Conservation (phyloP, 2,329 filamentous ascomycete genomes). For the Botryosphaeria agaves region DNA sequence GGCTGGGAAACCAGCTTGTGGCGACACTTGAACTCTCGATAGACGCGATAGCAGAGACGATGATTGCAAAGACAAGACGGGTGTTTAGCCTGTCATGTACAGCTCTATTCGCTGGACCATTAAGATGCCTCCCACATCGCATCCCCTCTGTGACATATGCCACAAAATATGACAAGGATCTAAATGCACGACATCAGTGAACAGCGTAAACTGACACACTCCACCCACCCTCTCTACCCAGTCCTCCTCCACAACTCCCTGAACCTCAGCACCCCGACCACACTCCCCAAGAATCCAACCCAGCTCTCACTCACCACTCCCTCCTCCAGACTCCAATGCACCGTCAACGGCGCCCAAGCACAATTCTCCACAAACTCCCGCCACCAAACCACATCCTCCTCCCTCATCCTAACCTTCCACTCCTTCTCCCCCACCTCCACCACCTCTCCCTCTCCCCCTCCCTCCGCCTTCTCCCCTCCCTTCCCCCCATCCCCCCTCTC, state of each 20-base stretch:
- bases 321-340: constrained; percentile 64
- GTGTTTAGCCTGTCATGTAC: too few relatives aligned
- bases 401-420: constrained; percentile 10
- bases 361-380: constrained; percentile 50
- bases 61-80: too few relatives aligned
- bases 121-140: too few relatives aligned
- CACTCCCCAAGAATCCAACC: constrained; percentile 39
- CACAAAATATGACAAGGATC: too few relatives aligned
- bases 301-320: constrained; percentile 43
- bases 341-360: constrained; percentile 64
- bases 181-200: too few relatives aligned
- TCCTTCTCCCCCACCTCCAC: constrained; percentile 25
- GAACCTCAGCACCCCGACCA: constrained; percentile 27
- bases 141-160: too few relatives aligned
- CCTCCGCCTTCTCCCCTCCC: constrained; percentile 15
- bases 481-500: constrained; percentile 13
- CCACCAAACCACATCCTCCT: constrained; percentile 34
- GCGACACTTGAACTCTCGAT: too few relatives aligned
- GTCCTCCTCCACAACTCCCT: constrained; percentile 27
- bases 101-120: too few relatives aligned
- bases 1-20: too few relatives aligned
- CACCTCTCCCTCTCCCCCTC: constrained; percentile 26
- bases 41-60: too few relatives aligned
- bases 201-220: too few relatives aligned
- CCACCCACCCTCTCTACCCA: too few relatives aligned